phyloP scores from a whole-genome alignment of 371 early-diverging fungal genomes.

The Syncephalastrum contaminatum region DNA sequence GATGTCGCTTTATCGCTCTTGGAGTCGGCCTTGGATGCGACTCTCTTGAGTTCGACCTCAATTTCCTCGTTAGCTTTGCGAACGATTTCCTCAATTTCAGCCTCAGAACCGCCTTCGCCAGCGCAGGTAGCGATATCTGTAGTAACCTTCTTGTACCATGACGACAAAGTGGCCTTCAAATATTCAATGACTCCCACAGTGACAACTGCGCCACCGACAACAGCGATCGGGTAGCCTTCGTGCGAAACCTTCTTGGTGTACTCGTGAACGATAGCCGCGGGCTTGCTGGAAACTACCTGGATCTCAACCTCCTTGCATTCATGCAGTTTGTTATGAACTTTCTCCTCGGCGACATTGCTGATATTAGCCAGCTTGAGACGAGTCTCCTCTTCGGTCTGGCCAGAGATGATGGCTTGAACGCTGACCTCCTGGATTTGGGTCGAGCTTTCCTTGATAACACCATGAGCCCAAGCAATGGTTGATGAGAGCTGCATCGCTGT shows the following conservation, averaged over 20 bases:
- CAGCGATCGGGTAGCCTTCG: not conserved
- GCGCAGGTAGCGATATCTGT: conserved; percentile 29
- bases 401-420: conserved; percentile 1
- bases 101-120: conserved; percentile 29
- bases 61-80: conserved; percentile 18
- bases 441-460: conserved; percentile 2
- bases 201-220: not conserved
- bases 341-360: no score
- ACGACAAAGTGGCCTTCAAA: conserved; percentile 24
- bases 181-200: conserved; percentile 22
- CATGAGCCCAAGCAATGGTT: not conserved
- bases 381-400: not conserved
- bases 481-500: not conserved
- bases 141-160: conserved; percentile 32
- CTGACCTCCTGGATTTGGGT: conserved; percentile 4
- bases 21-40: not conserved
- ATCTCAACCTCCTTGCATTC: no score
- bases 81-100: conserved; percentile 24
- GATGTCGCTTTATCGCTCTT: not conserved
- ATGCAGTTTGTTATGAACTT: no score
- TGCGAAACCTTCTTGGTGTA: no score
- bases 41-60: conserved; percentile 1
- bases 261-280: no score
- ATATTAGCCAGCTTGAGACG: no score
- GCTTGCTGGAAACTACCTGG: no score